phyloP scores from a whole-genome alignment of 148 eudicot genomes.

The Diospyros kaki region DNA sequence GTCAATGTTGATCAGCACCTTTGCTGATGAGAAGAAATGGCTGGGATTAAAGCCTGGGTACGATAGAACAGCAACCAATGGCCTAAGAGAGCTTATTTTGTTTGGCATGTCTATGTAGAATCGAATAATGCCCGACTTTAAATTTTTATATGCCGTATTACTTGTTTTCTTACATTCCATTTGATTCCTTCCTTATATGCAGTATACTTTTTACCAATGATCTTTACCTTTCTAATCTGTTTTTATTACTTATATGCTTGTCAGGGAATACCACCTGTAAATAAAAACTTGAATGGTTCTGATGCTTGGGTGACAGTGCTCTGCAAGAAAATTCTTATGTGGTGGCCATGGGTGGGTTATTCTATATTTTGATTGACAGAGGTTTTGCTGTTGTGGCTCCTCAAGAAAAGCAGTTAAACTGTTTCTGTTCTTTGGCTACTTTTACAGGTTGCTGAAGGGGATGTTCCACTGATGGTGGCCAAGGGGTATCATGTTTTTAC shows the following conservation, averaged over 20 bases:
- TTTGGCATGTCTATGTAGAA: background rate
- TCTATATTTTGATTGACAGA: constrained; percentile 4
- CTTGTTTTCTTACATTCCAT: too few species aligned
- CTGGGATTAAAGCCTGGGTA: background rate
- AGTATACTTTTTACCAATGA: background rate
- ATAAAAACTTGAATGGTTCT: constrained; percentile 41
- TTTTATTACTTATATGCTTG: constrained; percentile 14
- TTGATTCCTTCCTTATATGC: too few species aligned
- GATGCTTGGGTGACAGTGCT: constrained; percentile 76
- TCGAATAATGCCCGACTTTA: too few species aligned
- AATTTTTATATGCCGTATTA: too few species aligned
- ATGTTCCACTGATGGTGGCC: constrained; percentile 55
- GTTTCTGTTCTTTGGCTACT: constrained; percentile 12
- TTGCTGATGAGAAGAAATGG: background rate
- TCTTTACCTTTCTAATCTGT: background rate
- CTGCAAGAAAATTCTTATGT: constrained; percentile 62
- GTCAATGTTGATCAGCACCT: background rate
- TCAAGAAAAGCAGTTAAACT: background rate
- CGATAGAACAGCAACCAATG: background rate
- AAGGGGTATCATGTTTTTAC: constrained; percentile 58
- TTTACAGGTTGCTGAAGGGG: constrained; percentile 82
- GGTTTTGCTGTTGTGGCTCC: background rate
- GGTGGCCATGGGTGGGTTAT: constrained; percentile 93
- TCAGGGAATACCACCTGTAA: constrained; percentile 72
- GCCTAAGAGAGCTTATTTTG: background rate